phyloP scores from a whole-genome alignment of 768 basidiomycete genomes.

The Boletus tylopilopsis region DNA sequence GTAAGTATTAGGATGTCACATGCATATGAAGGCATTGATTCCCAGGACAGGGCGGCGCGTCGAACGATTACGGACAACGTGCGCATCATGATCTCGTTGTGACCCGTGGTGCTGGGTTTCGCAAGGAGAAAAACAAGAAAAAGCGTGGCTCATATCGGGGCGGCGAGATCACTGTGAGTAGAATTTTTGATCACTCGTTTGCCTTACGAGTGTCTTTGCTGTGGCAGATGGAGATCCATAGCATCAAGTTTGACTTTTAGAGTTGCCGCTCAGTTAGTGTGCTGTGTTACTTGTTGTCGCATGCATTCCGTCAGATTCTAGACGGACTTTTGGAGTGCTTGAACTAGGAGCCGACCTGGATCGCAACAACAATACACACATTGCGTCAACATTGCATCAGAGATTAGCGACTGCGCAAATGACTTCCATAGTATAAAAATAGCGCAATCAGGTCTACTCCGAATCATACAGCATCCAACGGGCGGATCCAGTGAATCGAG shows the following conservation, averaged over 20 bases:
- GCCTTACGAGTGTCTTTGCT: constrained; percentile 2
- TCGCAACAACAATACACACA: no score
- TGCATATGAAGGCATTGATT: neutral
- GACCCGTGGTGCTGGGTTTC: constrained; percentile 91
- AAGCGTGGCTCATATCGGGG: constrained; percentile 93
- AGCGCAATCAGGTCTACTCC: no score
- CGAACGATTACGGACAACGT: constrained; percentile 82
- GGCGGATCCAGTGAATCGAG: constrained; percentile 39
- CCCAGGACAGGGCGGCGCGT: constrained; percentile 49
- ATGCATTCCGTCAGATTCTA: neutral
- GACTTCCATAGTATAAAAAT: neutral
- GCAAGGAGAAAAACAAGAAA: constrained; percentile 99
- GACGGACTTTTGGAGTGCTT: no score
- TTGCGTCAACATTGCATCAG: no score
- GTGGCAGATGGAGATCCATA: constrained; percentile 71
- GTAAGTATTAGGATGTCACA: constrained; percentile 38
- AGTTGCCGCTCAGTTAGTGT: neutral
- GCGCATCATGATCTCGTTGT: constrained; percentile 88
- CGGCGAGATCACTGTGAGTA: constrained; percentile 87
- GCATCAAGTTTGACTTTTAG: constrained; percentile 75
- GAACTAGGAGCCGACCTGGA: no score
- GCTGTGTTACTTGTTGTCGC: neutral
- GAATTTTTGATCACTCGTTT: neutral
- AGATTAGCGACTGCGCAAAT: no score
- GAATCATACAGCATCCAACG: constrained; percentile 30